These are phyloP conservation scores for Phytophthora ohioensis DNA, from an alignment of 352 stramenopile species.

Conservation along the genomic window DNA sequence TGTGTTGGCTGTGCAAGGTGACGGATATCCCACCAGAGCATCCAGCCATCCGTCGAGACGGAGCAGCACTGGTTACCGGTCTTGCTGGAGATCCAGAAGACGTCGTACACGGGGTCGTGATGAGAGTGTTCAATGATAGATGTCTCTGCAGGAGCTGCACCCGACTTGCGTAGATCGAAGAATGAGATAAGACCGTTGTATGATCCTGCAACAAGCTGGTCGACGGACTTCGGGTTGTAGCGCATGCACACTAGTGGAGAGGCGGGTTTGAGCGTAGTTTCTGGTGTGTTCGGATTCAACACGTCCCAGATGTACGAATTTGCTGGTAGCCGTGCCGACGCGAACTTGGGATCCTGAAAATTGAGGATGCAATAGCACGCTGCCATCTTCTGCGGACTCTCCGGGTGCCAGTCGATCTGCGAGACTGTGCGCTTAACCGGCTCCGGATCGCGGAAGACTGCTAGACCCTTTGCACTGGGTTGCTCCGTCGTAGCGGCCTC, in stretches of 20 bases:
- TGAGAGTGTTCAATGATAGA: slow-evolving; percentile 97
- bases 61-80: slow-evolving; percentile 97
- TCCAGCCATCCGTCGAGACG: slow-evolving; percentile 96
- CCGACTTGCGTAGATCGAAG: slow-evolving; percentile 96
- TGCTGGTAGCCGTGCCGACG: slow-evolving; percentile 74
- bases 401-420: slow-evolving; percentile 98
- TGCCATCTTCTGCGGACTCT: slow-evolving; percentile 95
- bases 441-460: slow-evolving; percentile 97
- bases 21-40: slow-evolving; percentile 93
- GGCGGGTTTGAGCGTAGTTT: slow-evolving; percentile 92
- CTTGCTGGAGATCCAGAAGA: slow-evolving; percentile 97
- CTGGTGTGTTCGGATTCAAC: slow-evolving; percentile 96
- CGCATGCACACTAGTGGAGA: slow-evolving; percentile 93
- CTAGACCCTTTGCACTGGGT: slow-evolving; percentile 96
- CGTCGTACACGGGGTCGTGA: slow-evolving; percentile 97
- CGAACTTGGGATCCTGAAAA: slow-evolving; percentile 96
- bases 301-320: slow-evolving; percentile 98
- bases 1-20: slow-evolving; percentile 88
- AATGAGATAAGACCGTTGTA: slow-evolving; percentile 98
- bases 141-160: slow-evolving; percentile 87
- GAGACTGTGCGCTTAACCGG: slow-evolving; percentile 94
- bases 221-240: slow-evolving; percentile 97
- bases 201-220: slow-evolving; percentile 95
- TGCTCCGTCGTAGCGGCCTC: slow-evolving; percentile 94
- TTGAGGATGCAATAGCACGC: slow-evolving; percentile 97